phyloP scores from a whole-genome alignment of 2,329 filamentous ascomycete genomes.

The Oidium heveae region DNA sequence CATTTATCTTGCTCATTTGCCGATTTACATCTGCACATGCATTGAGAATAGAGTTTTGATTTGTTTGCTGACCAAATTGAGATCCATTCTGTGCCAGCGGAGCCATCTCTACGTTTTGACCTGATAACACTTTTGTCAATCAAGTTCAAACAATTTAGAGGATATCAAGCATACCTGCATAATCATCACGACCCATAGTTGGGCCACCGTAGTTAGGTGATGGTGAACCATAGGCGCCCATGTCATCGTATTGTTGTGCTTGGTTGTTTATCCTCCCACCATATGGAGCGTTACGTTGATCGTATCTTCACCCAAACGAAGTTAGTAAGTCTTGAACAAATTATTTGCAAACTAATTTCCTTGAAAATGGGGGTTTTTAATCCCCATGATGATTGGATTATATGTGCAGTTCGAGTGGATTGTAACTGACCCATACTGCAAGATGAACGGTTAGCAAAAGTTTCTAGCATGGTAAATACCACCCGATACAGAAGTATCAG shows the following conservation, averaged over 20 bases:
- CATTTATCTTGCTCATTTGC: conserved; percentile 49
- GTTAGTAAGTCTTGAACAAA: conserved; percentile 2
- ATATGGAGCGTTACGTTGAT: neutral
- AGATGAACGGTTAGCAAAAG: neutral
- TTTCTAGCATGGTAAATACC: conserved; percentile 1
- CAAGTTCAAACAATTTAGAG: neutral
- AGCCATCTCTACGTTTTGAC: conserved; percentile 39
- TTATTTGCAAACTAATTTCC: neutral
- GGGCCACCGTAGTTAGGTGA: conserved; percentile 4
- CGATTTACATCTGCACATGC: conserved; percentile 60
- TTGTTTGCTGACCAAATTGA: conserved; percentile 21
- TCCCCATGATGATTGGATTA: conserved; percentile 1
- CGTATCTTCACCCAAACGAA: conserved; percentile 4
- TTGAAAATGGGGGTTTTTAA: conserved; percentile 1
- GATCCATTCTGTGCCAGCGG: conserved; percentile 22
- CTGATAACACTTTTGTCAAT: conserved; percentile 4
- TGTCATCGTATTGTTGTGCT: conserved; percentile 23
- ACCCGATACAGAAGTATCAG: conserved; percentile 4
- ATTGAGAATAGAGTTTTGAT: conserved; percentile 60
- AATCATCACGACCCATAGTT: conserved; percentile 16
- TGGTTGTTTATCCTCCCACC: neutral
- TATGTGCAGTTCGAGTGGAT: neutral
- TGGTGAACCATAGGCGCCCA: conserved; percentile 1
- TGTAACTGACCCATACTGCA: neutral
- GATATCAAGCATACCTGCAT: conserved; percentile 13